phyloP scores from a whole-genome alignment of 805 yeast species.

The Wickerhamiella domercqiae region DNA sequence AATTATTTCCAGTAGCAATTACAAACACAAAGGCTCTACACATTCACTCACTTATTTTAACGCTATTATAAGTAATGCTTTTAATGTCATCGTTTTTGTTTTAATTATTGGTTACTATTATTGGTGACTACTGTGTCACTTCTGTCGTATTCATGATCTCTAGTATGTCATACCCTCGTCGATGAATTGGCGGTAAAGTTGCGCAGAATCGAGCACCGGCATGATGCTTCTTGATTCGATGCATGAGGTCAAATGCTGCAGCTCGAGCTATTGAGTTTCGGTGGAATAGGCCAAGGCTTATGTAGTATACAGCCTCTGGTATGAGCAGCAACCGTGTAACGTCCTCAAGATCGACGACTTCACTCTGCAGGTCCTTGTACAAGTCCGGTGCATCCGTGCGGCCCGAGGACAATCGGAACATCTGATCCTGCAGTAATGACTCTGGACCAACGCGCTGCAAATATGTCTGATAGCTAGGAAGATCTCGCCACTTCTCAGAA shows the following conservation, averaged over 20 bases:
- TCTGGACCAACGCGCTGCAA: conserved; percentile 18
- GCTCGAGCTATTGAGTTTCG: conserved; percentile 17
- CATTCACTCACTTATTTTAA: no score
- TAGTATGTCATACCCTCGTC: conserved; percentile 5
- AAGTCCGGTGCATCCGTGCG: conserved; percentile 16
- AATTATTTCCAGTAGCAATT: no score
- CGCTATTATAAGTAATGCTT: no score
- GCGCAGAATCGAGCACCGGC: conserved; percentile 19
- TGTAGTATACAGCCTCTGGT: conserved; percentile 17
- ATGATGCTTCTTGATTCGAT: conserved; percentile 18
- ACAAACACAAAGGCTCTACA: no score
- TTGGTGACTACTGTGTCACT: no score
- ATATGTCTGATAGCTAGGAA: neutral
- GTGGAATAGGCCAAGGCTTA: conserved; percentile 22
- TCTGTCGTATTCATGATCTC: no score
- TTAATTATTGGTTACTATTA: no score
- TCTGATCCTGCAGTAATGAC: conserved; percentile 15
- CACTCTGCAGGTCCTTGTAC: conserved; percentile 15
- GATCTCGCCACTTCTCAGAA: conserved; percentile 2
- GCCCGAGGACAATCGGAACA: conserved; percentile 8
- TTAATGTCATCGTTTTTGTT: no score
- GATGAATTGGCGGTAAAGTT: conserved; percentile 10
- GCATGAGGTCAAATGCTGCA: conserved; percentile 15
- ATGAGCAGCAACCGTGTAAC: conserved; percentile 19
- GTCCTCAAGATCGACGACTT: conserved; percentile 19